Evolutionary conservation across 2,329 filamentous ascomycete species (phyloP), one percentile per base, ranked within the genome.

Genomic region (Ophiocordyceps robertsii): DNA sequence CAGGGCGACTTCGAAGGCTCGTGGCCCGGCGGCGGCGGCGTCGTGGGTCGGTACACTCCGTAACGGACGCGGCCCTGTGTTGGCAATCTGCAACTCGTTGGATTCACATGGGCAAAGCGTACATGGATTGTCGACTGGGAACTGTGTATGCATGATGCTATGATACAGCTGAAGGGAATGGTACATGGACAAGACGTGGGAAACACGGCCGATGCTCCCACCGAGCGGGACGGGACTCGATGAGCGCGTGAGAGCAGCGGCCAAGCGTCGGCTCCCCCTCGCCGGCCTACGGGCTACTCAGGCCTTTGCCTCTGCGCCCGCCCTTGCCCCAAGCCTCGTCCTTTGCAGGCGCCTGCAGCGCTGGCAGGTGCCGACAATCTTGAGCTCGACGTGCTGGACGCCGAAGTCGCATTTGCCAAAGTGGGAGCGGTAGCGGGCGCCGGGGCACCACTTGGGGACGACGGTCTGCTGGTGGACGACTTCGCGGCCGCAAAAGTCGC

Each of bases 41-140:
- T 60, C 42, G 55, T 65, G 41, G 62, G 54, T n/a, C 56, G 62
- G 14, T 65, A 66, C 42, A 64, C 60, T 19, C 42, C 47, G 0
- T 53, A 42, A 32, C 12, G 29, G 33, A 5, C 7, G 24, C 7
- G 24, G 24, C 24, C 7, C 24, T 27, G 24, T 27, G 3, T 19
- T 19, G 19, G 19, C 19, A n/a, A 19, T 19, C 7, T 3, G 9
- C 6, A 9, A 27, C 9, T 4, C 7, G 6, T 2, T 27, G 24
- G 24, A 27, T 27, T 7, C 24, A 27, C 9, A 27, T 4, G 19
- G 19, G 19, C 19, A 3, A 19, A 4, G 19, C 19, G 19, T 27
- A 27, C 24, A 27, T 27, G 24, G 24, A 27, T 27, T 6, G 6
- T 27, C 24, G 24, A 9, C 24, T 27, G 24, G 24, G 24, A 6